Percentiles rank a stretch among this genome's conserved stretches.
Conservation (phyloP, 2,329 filamentous ascomycete genomes). For the Penicillium sp. region DNA sequence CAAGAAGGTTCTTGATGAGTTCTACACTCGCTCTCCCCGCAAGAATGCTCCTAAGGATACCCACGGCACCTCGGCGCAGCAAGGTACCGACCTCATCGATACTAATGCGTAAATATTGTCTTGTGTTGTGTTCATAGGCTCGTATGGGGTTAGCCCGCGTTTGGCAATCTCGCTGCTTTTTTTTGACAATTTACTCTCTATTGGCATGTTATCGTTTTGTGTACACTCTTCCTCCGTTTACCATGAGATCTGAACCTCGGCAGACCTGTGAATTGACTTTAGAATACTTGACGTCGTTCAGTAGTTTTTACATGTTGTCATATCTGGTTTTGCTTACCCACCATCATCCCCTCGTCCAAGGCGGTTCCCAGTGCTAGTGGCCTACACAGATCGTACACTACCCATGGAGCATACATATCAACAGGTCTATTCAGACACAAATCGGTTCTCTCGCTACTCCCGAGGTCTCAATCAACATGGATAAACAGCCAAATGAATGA, state of each 20-base stretch:
- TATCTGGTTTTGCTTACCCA: too few species aligned
- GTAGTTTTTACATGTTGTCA: too few species aligned
- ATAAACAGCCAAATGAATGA: background rate
- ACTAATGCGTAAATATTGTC: slow-evolving; percentile 26
- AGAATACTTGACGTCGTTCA: background rate
- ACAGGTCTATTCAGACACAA: too few species aligned
- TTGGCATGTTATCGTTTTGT: background rate
- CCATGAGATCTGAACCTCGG: background rate
- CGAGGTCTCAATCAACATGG: too few species aligned
- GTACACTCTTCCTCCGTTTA: background rate
- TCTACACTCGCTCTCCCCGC: slow-evolving; percentile 64
- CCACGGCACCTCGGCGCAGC: slow-evolving; percentile 29
- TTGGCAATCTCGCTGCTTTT: background rate
- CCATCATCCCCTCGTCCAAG: too few species aligned
- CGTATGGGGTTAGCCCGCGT: background rate
- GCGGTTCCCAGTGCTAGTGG: too few species aligned
- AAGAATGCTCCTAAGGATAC: slow-evolving; percentile 52
- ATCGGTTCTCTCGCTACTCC: too few species aligned
- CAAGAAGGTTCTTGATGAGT: slow-evolving; percentile 78
- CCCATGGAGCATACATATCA: too few species aligned
- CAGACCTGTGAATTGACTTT: background rate
- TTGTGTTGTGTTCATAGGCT: slow-evolving; percentile 2
- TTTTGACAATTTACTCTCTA: background rate
- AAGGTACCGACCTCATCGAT: slow-evolving; percentile 45
- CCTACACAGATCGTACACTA: too few species aligned